Evolutionary conservation across 148 eudicot genomes (phyloP).

Genomic region (Rhododendron henanense): DNA sequence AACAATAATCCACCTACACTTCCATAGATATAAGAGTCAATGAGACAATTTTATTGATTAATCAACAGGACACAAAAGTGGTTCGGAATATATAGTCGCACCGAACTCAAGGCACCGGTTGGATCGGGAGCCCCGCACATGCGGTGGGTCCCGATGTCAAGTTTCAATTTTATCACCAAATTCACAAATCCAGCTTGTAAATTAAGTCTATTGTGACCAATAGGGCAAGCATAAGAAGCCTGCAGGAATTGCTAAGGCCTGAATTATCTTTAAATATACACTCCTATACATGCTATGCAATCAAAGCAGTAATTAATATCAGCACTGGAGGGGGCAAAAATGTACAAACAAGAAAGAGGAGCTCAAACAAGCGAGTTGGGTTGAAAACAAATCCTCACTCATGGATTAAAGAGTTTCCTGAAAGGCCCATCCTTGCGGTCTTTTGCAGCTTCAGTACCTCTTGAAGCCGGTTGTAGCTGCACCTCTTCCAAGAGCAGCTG

Average conservation of each 20-base stretch:
- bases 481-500: slow-evolving; percentile 97
- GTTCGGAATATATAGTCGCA: slow-evolving; percentile 35
- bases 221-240: not conserved
- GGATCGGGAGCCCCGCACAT: not conserved
- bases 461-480: slow-evolving; percentile 95
- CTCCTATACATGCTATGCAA: not conserved
- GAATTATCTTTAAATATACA: not conserved
- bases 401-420: slow-evolving; percentile 82
- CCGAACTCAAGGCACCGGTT: not conserved
- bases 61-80: slow-evolving; percentile 19
- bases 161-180: no score
- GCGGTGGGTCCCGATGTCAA: not conserved
- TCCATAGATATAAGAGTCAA: not conserved
- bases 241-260: not conserved
- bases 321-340: not conserved
- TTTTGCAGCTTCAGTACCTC: slow-evolving; percentile 89
- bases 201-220: not conserved
- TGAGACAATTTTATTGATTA: not conserved
- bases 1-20: not conserved
- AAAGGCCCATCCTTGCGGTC: slow-evolving; percentile 92
- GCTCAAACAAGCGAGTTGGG: not conserved
- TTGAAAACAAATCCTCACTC: not conserved
- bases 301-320: not conserved
- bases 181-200: not conserved
- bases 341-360: not conserved